A percentile compares a stretch with the other conserved stretches of the same genome.
These are phyloP conservation scores for cucumber (Cucumis sativus) DNA, from an alignment of 306 rosid genomes.

Conservation along the genomic window DNA sequence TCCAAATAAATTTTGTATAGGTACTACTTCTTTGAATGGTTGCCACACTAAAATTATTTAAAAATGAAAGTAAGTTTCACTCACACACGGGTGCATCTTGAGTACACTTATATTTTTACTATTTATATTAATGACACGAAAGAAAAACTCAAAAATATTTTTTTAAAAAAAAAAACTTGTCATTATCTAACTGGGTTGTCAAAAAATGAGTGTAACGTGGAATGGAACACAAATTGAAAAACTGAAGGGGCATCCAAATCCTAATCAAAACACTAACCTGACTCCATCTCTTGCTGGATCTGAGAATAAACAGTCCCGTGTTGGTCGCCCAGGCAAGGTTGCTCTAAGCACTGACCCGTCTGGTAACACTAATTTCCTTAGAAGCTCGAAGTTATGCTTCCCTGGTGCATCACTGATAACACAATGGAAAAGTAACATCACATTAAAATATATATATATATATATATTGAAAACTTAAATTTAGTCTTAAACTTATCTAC, in stretches of 20 bases:
- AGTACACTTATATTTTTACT: too few species aligned
- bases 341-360: slow-evolving; percentile 76
- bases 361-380: slow-evolving; percentile 61
- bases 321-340: slow-evolving; percentile 82
- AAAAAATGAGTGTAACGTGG: too few species aligned
- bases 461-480: not conserved
- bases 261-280: slow-evolving; percentile 9
- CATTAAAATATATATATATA: too few species aligned
- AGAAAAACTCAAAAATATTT: too few species aligned
- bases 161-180: too few species aligned
- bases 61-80: too few species aligned
- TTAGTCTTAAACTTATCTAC: not conserved
- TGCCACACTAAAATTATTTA: too few species aligned
- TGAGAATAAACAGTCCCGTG: slow-evolving; percentile 61
- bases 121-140: too few species aligned
- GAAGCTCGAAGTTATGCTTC: slow-evolving; percentile 55
- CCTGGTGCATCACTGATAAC: slow-evolving; percentile 68
- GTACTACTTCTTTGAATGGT: too few species aligned
- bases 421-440: not conserved
- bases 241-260: not conserved
- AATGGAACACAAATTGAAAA: not conserved
- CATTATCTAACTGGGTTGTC: too few species aligned
- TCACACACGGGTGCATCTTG: too few species aligned
- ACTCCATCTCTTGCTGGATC: slow-evolving; percentile 84
- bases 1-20: too few species aligned